Evolutionary conservation across 106 monocot genomes (phyloP), one percentile per base, ranked within the genome.

Genomic region (Agapanthus africanus): DNA sequence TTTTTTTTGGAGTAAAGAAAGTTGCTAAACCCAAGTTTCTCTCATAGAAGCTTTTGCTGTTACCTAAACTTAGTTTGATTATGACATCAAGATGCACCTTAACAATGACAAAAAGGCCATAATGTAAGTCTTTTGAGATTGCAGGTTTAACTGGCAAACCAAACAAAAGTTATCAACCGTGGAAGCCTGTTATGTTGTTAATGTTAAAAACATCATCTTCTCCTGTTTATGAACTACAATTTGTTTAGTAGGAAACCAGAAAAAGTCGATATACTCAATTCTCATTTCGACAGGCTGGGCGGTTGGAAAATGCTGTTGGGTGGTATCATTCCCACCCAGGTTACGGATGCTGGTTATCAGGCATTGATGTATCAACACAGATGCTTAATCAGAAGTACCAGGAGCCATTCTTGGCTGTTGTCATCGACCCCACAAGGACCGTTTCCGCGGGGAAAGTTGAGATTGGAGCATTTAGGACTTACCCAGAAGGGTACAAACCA

Each of bases 301-400:
- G 97, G 59, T 57, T 90, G 64, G 97, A 97, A 77, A 91, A 97
- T 82, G 78, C 85, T 28, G 92, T 97, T 18, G 95, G 95, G 2
- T 97, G 97, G 97, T 97, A 97, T 77, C 95, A 97, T 42, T 97
- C 95, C 5, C 95, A 97, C 71, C 97, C 97, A 49, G 97, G 97
- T 22, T 97, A 97, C 63, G 97, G 97, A 0, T 97, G 97, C 65
- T 97, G 97, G 97, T 74, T 97, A 1, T 97, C 97, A 0, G 97
- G 97, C 10, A 97, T 97, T 60, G 97, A 97, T 60, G 97, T 97
- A 27, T 84, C 91, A 22, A 97, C 97, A 31, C 97, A 97, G 71
- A 92, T 97, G 97, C 84, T 90, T 32, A 97, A 91, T 57, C 97
- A 97, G 68, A 88, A 92, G 44, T 97, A 71, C 59, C 91, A 92